These are phyloP conservation scores for Musa troglodytarum DNA, from an alignment of 176 grass and related monocot species.

Conservation along the genomic window DNA sequence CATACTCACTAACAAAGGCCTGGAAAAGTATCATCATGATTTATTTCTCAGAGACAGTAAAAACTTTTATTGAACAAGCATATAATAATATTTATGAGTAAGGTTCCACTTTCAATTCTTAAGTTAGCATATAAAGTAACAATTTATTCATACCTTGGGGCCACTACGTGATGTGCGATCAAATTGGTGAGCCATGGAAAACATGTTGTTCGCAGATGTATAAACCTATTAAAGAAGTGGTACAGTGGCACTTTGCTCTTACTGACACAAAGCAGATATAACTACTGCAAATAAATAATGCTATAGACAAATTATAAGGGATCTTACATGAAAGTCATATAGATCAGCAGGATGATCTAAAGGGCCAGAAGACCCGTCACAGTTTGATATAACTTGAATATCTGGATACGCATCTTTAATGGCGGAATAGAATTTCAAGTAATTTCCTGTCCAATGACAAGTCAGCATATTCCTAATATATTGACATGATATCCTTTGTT, in stretches of 20 bases:
- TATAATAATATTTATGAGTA: background rate
- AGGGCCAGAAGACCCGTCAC: slow-evolving; percentile 56
- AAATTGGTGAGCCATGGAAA: slow-evolving; percentile 70
- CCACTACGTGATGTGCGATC: slow-evolving; percentile 45
- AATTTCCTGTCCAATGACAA: slow-evolving; percentile 52
- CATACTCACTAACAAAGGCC: slow-evolving; percentile 99
- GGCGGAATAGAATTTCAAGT: slow-evolving; percentile 61
- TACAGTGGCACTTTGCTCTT: background rate
- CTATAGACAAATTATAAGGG: slow-evolving; percentile 11
- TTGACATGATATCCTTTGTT: background rate
- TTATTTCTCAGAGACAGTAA: slow-evolving; percentile 7
- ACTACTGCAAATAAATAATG: background rate
- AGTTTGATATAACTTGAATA: slow-evolving; percentile 73
- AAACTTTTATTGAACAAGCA: background rate
- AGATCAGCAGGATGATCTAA: slow-evolving; percentile 66
- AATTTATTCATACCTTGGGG: slow-evolving; percentile 46
- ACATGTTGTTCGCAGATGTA: slow-evolving; percentile 75
- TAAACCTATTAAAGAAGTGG: slow-evolving; percentile 52
- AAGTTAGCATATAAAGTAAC: background rate
- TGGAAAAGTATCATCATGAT: slow-evolving; percentile 26
- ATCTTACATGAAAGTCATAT: slow-evolving; percentile 89
- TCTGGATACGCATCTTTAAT: slow-evolving; percentile 74
- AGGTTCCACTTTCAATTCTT: background rate
- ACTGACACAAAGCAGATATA: slow-evolving; percentile 1
- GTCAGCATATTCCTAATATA: background rate